Evolutionary conservation across 257 asterid species (phyloP).

Genomic region (Handroanthus guayacan): DNA sequence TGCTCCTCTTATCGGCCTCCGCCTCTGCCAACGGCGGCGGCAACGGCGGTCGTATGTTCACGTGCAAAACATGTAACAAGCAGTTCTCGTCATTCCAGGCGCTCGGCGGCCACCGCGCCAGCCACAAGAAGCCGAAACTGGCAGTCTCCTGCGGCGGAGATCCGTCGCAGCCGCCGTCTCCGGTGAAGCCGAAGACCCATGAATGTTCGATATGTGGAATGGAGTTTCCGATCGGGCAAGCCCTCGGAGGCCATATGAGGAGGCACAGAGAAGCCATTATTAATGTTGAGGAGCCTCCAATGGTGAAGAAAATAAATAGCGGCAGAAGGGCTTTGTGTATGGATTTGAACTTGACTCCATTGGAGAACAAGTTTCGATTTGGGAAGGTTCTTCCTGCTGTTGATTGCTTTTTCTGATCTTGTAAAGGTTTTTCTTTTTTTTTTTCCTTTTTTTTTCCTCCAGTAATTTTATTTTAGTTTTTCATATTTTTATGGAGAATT

Average conservation of each 20-base stretch:
- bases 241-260: constrained; percentile 74
- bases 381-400: constrained; percentile 28
- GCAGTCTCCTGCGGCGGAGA: constrained; percentile 30
- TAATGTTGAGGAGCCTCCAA: constrained; percentile 40
- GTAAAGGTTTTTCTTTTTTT: neutral
- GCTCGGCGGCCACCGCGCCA: constrained; percentile 75
- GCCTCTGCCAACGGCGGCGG: neutral
- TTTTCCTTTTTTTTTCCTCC: neutral
- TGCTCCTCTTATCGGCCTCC: constrained; percentile 47
- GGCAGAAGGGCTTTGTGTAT: constrained; percentile 48
- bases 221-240: constrained; percentile 65
- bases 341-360: constrained; percentile 69
- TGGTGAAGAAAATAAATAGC: constrained; percentile 50
- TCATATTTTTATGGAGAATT: no score
- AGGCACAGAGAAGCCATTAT: constrained; percentile 48
- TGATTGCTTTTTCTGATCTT: constrained; percentile 37
- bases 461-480: neutral
- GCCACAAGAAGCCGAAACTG: constrained; percentile 60
- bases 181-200: constrained; percentile 57
- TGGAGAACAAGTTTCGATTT: constrained; percentile 51
- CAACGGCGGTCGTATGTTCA: constrained; percentile 40
- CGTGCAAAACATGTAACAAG: constrained; percentile 60
- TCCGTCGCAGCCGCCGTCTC: constrained; percentile 30
- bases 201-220: constrained; percentile 63
- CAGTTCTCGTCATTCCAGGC: constrained; percentile 70